Conservation (phyloP, 1,284 basidiomycete genomes). For the Ustilago bromivora region DNA sequence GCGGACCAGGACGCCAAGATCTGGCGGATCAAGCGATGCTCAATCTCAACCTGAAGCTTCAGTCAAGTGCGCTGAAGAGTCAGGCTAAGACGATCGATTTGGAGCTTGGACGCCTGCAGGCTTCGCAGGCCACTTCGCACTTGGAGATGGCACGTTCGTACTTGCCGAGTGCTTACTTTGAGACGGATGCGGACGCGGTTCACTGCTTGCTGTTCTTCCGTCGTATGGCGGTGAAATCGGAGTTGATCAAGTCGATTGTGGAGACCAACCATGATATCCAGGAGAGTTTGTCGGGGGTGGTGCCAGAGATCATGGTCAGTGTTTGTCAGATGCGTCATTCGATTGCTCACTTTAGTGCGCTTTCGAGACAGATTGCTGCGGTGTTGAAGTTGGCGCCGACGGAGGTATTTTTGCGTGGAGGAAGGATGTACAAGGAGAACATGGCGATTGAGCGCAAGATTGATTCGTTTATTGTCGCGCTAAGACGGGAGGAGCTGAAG, state of each 20-base stretch:
- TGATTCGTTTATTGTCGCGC: constrained; percentile 86
- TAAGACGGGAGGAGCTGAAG: constrained; percentile 87
- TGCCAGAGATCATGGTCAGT: constrained; percentile 60
- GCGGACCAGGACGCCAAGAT: constrained; percentile 44
- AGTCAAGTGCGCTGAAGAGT: constrained; percentile 64
- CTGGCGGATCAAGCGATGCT: constrained; percentile 62
- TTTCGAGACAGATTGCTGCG: constrained; percentile 63
- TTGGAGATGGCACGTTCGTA: constrained; percentile 64
- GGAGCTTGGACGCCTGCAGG: constrained; percentile 60
- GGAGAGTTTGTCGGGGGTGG: constrained; percentile 47
- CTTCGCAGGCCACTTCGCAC: constrained; percentile 54
- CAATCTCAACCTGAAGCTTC: constrained; percentile 65
- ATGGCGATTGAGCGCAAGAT: constrained; percentile 89
- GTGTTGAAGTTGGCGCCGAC: constrained; percentile 59
- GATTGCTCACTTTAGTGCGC: constrained; percentile 63
- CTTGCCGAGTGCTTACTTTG: constrained; percentile 59
- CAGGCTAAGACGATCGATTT: constrained; percentile 65
- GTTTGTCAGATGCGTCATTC: constrained; percentile 65
- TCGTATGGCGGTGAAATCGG: constrained; percentile 63
- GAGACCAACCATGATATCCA: constrained; percentile 63
- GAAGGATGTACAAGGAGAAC: constrained; percentile 81
- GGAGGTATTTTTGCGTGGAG: constrained; percentile 72
- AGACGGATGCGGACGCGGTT: constrained; percentile 62
- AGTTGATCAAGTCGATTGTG: constrained; percentile 61
- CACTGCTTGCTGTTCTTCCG: constrained; percentile 65